phyloP scores from a whole-genome alignment of 192 early-diverging fungal genomes.

The Pilobolus umbonatus region DNA sequence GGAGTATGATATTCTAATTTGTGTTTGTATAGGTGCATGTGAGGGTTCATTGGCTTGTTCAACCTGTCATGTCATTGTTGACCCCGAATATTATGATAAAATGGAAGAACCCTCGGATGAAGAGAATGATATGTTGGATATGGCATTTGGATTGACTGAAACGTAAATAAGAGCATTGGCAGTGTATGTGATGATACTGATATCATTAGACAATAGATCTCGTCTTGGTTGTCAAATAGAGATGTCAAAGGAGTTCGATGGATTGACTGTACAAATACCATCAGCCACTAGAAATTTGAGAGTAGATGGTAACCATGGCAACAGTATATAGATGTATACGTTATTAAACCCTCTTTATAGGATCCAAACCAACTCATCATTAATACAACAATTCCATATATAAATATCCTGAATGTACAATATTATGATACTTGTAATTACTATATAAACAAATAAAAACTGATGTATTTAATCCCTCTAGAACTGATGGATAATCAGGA shows the following conservation, averaged over 20 bases:
- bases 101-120: conserved; percentile 94
- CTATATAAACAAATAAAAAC: too few relatives aligned
- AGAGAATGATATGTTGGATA: conserved; percentile 97
- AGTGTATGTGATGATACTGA: background rate
- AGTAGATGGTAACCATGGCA: conserved; percentile 52
- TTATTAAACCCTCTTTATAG: background rate
- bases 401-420: too few relatives aligned
- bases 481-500: too few relatives aligned
- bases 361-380: conserved; percentile 34
- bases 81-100: conserved; percentile 72
- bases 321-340: background rate
- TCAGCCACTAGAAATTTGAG: conserved; percentile 89
- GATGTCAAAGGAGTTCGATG: conserved; percentile 83
- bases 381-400: too few relatives aligned
- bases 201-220: conserved; percentile 45
- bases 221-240: conserved; percentile 90
- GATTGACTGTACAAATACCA: conserved; percentile 82
- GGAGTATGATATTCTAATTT: background rate
- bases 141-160: conserved; percentile 94
- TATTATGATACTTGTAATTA: too few relatives aligned
- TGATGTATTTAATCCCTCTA: too few relatives aligned
- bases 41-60: conserved; percentile 94
- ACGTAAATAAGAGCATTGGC: conserved; percentile 57
- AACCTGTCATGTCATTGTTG: conserved; percentile 91
- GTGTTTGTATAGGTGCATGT: conserved; percentile 66